phyloP scores from a whole-genome alignment of 306 rosid species.

The Datisca glomerata region DNA sequence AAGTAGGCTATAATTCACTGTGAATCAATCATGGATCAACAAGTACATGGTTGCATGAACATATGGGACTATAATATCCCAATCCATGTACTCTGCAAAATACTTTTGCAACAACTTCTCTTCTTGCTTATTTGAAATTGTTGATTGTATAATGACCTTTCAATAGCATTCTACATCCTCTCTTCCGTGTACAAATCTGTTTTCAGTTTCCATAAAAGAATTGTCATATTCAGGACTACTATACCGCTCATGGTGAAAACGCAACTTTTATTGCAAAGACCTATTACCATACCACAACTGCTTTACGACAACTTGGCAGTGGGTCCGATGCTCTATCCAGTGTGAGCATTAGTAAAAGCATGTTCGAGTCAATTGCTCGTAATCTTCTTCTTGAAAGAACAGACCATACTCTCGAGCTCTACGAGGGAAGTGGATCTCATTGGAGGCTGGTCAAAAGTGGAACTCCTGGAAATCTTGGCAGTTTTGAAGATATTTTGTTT shows the following conservation, averaged over 20 bases:
- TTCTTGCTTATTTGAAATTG: too few species aligned
- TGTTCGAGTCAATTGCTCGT: slow-evolving; percentile 83
- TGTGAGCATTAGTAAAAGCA: slow-evolving; percentile 62
- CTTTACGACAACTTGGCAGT: slow-evolving; percentile 63
- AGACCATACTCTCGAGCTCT: slow-evolving; percentile 84
- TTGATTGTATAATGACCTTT: not conserved
- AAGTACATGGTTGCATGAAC: too few species aligned
- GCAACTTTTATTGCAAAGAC: slow-evolving; percentile 87
- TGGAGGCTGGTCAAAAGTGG: slow-evolving; percentile 86
- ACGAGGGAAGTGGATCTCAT: slow-evolving; percentile 83
- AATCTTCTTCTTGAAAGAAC: slow-evolving; percentile 86
- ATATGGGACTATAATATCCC: too few species aligned
- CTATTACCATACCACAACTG: slow-evolving; percentile 83
- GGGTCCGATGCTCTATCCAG: slow-evolving; percentile 71
- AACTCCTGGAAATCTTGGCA: slow-evolving; percentile 88
- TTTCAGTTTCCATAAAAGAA: not conserved
- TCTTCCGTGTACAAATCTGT: not conserved
- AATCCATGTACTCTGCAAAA: too few species aligned
- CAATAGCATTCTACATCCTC: not conserved
- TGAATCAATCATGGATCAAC: too few species aligned
- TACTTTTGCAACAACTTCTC: too few species aligned
- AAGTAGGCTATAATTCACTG: too few species aligned
- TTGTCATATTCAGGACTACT: slow-evolving; percentile 59
- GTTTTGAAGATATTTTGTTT: slow-evolving; percentile 81
- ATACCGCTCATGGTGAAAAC: slow-evolving; percentile 85